phyloP scores from a whole-genome alignment of 805 yeast species.

The Metschnikowia lochheadii region DNA sequence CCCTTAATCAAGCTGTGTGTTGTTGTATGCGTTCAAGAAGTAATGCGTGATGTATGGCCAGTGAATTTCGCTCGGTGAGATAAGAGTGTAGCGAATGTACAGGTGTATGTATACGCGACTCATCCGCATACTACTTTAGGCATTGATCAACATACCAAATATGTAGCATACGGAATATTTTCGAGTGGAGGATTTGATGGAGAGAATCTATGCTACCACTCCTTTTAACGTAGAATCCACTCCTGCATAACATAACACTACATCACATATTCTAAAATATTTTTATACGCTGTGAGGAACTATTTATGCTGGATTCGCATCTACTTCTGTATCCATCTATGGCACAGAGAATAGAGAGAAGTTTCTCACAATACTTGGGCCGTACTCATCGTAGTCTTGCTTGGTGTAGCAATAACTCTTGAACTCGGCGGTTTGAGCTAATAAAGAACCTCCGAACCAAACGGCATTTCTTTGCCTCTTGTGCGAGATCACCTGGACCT shows the following conservation, averaged over 20 bases:
- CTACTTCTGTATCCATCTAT: conserved; percentile 25
- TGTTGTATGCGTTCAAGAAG: background rate
- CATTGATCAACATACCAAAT: background rate
- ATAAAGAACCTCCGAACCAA: conserved; percentile 97
- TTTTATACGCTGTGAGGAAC: background rate
- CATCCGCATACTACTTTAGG: background rate
- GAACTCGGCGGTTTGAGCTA: conserved; percentile 97
- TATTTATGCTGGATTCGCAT: background rate
- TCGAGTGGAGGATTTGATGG: too few species aligned
- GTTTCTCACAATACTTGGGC: conserved; percentile 96
- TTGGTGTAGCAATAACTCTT: conserved; percentile 95
- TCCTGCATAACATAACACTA: too few species aligned
- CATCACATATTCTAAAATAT: background rate
- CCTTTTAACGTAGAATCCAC: too few species aligned
- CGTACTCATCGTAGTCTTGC: conserved; percentile 95
- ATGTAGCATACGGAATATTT: too few species aligned
- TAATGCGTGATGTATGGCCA: background rate
- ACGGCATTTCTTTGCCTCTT: conserved; percentile 98
- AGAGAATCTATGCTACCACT: too few species aligned
- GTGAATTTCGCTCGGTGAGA: background rate
- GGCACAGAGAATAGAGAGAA: conserved; percentile 92
- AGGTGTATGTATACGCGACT: conserved; percentile 7
- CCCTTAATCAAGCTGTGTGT: background rate
- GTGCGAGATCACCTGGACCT: conserved; percentile 94
- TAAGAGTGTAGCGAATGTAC: conserved; percentile 8